Evolutionary conservation across 1,284 basidiomycete genomes (phyloP), one percentile per base, ranked within the genome.

Genomic region (Boletus smithii): DNA sequence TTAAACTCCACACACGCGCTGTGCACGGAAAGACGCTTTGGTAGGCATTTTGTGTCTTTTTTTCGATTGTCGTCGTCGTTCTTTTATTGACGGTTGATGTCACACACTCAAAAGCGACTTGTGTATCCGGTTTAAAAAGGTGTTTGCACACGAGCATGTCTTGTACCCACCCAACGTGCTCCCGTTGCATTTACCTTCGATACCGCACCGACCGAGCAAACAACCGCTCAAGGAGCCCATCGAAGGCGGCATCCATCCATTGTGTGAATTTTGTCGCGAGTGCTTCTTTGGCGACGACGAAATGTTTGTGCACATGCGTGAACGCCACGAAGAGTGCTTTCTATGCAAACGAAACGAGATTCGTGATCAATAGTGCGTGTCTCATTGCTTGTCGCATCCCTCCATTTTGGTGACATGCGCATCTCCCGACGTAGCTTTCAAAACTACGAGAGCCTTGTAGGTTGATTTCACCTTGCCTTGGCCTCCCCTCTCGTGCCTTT

Each of bases 241-340:
- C 7, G 85, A 87, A 54, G 81, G 84, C 14, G 83, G 81, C 2
- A 68, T 86, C 3, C 92, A 95, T 58, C 87, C 91, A 0, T 65
- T 88, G n/a, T 95, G 93, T 68, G 83, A 86, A 59, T 99, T 97
- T 69, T 98, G 95, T 62, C 80, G 81, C 23, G 84, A 89, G 58
- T 91, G 88, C 57, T 95, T 89, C 76, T 97, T 95, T 66, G 75
- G 85, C 24, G 86, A 88, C 50, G 95, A 99, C 61, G 93, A 95
- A 63, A 71, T 98, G n/a, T 97, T 87, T 65, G 74, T 84, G 31
- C 97, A 99, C 69, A 94, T 97, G 87, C 81, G 95, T 37, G 88
- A 95, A 62, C 75, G 74, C 39, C 95, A 99, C 70, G 95, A 99
- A 66, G 95, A 99, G 63, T 99, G 97, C 66, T 97, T 97, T 61